Conservation (phyloP, 768 basidiomycete genomes). For the Boletus subcaerulescens region DNA sequence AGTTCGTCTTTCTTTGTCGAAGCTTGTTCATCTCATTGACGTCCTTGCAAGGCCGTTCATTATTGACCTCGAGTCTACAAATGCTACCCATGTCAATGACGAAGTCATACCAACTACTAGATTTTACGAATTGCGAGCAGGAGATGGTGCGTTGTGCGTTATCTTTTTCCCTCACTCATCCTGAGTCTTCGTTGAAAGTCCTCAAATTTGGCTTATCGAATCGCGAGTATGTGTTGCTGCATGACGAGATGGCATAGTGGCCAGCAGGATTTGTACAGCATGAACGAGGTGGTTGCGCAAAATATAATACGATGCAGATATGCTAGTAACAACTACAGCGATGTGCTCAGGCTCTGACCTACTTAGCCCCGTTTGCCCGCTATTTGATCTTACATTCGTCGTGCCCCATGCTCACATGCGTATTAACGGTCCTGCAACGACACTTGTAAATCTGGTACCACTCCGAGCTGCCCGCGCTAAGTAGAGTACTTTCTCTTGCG, state of each 20-base stretch:
- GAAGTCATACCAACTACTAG: conserved; percentile 79
- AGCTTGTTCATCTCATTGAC: conserved; percentile 6
- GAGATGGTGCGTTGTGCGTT: conserved; percentile 61
- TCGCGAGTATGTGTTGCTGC: conserved; percentile 81
- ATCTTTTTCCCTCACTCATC: not conserved
- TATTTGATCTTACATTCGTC: not conserved
- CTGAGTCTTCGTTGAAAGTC: conserved; percentile 43
- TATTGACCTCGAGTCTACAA: conserved; percentile 98
- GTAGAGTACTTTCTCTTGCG: too few relatives aligned
- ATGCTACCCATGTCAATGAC: conserved; percentile 90
- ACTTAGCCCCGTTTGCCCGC: not conserved
- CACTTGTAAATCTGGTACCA: too few relatives aligned
- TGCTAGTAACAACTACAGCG: too few relatives aligned
- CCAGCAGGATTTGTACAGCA: not conserved
- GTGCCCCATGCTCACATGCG: conserved; percentile 15
- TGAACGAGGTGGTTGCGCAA: not conserved
- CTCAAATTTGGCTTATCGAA: conserved; percentile 82
- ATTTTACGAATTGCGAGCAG: conserved; percentile 78
- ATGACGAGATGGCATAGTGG: conserved; percentile 63
- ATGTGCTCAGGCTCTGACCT: too few relatives aligned
- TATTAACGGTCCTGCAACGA: too few relatives aligned
- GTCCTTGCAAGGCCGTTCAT: conserved; percentile 73
- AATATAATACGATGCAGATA: not conserved
- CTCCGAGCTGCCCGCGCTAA: too few relatives aligned
- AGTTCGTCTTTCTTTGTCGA: conserved; percentile 52